Percentiles rank a stretch among this genome's conserved stretches.
Conservation (phyloP, 352 stramenopile genomes). For the Phytophthora hibernalis region DNA sequence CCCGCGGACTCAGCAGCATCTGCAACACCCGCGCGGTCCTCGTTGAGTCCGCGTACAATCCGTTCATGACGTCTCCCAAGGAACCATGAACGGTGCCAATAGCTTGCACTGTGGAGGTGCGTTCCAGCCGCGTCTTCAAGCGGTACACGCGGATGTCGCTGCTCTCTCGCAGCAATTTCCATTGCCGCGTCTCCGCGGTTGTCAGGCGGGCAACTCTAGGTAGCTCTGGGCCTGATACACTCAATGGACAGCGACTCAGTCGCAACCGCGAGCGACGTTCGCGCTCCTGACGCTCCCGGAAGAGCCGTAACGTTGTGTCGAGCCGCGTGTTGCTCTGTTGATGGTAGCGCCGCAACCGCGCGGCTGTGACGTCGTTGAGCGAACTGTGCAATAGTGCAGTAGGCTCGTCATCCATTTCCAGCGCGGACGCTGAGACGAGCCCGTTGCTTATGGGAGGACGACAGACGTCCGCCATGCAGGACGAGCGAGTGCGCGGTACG, state of each 20-base stretch:
- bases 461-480: conserved; percentile 26
- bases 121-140: conserved; percentile 47
- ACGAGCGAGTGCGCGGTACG: not conserved
- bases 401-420: conserved; percentile 47
- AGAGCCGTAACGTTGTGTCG: conserved; percentile 49
- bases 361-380: conserved; percentile 49
- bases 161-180: conserved; percentile 73
- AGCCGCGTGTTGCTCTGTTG: conserved; percentile 55
- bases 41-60: conserved; percentile 77
- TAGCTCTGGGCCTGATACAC: conserved; percentile 7
- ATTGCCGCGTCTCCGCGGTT: conserved; percentile 39
- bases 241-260: conserved; percentile 21
- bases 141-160: conserved; percentile 72
- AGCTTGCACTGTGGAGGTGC: conserved; percentile 62
- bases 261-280: conserved; percentile 30
- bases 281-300: conserved; percentile 56
- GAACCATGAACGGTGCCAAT: conserved; percentile 67
- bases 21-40: conserved; percentile 70
- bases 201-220: conserved; percentile 4
- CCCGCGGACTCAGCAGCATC: conserved; percentile 60
- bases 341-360: conserved; percentile 56
- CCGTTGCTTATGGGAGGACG: conserved; percentile 33
- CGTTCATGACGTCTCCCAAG: conserved; percentile 78
- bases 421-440: conserved; percentile 37
- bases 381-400: conserved; percentile 2